Evolutionary conservation across 768 basidiomycete genomes (phyloP).

Genomic region (Thelephora aurantiotincta): DNA sequence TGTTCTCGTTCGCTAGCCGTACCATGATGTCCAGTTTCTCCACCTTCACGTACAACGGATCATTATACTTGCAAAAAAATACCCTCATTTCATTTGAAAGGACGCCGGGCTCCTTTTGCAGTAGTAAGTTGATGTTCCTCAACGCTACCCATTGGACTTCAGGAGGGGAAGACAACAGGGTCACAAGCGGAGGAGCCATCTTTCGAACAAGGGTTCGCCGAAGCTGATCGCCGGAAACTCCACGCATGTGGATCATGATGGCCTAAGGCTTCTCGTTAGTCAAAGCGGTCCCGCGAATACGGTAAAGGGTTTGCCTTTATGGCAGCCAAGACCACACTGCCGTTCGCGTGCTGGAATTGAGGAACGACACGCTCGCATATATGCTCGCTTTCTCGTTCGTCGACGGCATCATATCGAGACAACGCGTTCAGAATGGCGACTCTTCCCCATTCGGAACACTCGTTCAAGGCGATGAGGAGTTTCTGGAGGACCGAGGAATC

Average conservation of each 20-base stretch:
- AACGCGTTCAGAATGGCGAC: constrained; percentile 86
- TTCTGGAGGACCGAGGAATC: constrained; percentile 77
- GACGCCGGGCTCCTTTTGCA: constrained; percentile 86
- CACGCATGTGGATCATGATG: constrained; percentile 93
- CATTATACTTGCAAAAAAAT: constrained; percentile 99
- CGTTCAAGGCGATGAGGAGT: constrained; percentile 88
- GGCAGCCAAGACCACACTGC: constrained; percentile 90
- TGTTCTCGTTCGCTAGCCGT: constrained; percentile 76
- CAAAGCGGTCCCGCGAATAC: neutral
- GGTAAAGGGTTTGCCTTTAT: constrained; percentile 49
- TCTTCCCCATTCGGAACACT: constrained; percentile 98
- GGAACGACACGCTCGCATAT: constrained; percentile 98
- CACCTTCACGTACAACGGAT: constrained; percentile 96
- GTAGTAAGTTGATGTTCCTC: constrained; percentile 89
- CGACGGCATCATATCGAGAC: constrained; percentile 67
- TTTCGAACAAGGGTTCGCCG: constrained; percentile 79
- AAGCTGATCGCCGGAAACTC: constrained; percentile 70
- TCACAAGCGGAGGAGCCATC: constrained; percentile 95
- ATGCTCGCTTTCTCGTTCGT: constrained; percentile 94
- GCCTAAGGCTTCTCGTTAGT: constrained; percentile 35
- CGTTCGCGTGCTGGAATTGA: constrained; percentile 96
- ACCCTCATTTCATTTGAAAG: constrained; percentile 95
- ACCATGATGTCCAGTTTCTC: constrained; percentile 99
- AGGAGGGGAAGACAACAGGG: constrained; percentile 88
- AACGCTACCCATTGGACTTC: constrained; percentile 99